Conservation (phyloP, 208 protist genomes). For the Vickermania ingenoplastis region DNA sequence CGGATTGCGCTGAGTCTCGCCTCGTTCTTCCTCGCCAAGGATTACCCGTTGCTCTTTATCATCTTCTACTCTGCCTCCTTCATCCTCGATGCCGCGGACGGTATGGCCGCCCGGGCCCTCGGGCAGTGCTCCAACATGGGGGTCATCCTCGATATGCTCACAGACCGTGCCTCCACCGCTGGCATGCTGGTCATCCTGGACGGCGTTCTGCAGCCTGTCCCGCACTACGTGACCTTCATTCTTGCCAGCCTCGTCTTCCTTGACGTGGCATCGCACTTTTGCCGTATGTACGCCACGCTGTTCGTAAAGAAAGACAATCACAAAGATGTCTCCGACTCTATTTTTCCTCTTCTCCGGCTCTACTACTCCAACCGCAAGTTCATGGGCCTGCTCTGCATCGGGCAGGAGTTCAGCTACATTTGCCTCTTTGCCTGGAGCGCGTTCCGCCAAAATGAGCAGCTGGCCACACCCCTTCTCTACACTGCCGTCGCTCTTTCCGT, state of each 20-base stretch:
- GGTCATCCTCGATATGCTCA: slow-evolving; percentile 92
- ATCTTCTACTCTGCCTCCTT: slow-evolving; percentile 73
- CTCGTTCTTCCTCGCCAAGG: slow-evolving; percentile 61
- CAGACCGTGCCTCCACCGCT: slow-evolving; percentile 86
- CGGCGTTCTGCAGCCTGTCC: slow-evolving; percentile 56
- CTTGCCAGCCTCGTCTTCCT: slow-evolving; percentile 73
- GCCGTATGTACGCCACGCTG: slow-evolving; percentile 86
- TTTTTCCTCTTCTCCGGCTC: slow-evolving; percentile 66
- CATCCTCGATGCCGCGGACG: slow-evolving; percentile 86
- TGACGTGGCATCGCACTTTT: slow-evolving; percentile 90
- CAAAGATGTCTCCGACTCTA: slow-evolving; percentile 81
- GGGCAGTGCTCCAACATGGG: slow-evolving; percentile 89
- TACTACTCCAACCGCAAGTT: slow-evolving; percentile 89
- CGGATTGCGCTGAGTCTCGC: slow-evolving; percentile 61
- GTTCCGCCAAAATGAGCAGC: slow-evolving; percentile 20
- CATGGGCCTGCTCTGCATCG: slow-evolving; percentile 81
- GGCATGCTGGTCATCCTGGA: slow-evolving; percentile 83
- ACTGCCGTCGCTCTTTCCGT: slow-evolving; percentile 21
- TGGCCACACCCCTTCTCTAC: slow-evolving; percentile 20
- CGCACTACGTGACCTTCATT: slow-evolving; percentile 41
- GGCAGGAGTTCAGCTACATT: slow-evolving; percentile 90
- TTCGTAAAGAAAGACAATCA: slow-evolving; percentile 54
- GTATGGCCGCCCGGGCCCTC: slow-evolving; percentile 76
- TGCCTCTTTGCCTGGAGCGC: slow-evolving; percentile 66
- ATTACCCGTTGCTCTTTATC: slow-evolving; percentile 60